Conservation (phyloP, 192 early-diverging fungal genomes). For the Entomortierella beljakovae region DNA sequence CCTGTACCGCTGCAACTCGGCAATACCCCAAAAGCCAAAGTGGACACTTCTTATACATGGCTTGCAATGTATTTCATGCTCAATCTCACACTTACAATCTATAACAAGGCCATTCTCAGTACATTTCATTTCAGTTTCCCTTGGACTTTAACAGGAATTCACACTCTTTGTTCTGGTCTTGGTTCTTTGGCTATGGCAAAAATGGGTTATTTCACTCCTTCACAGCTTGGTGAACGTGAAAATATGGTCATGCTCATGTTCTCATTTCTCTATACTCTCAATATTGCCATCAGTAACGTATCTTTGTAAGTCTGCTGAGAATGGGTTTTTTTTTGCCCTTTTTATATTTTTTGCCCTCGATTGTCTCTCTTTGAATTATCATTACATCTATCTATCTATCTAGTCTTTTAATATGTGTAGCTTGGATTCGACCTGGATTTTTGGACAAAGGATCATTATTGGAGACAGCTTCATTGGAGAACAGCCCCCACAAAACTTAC, state of each 20-base stretch:
- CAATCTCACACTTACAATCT: slow-evolving; percentile 83
- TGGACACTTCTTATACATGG: slow-evolving; percentile 65
- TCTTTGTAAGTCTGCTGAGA: slow-evolving; percentile 70
- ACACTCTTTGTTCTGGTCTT: slow-evolving; percentile 77
- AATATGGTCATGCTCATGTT: slow-evolving; percentile 78
- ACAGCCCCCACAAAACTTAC: too few species aligned
- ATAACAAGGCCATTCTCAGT: slow-evolving; percentile 86
- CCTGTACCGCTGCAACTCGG: too few species aligned
- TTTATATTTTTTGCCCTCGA: too few species aligned
- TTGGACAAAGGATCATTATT: too few species aligned
- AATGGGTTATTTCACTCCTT: slow-evolving; percentile 66
- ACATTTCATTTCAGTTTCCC: slow-evolving; percentile 83
- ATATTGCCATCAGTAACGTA: slow-evolving; percentile 91
- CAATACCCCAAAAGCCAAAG: too few species aligned
- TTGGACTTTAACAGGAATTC: slow-evolving; percentile 89
- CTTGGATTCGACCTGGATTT: too few species aligned
- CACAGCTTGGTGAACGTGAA: slow-evolving; percentile 65
- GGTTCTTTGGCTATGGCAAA: slow-evolving; percentile 69
- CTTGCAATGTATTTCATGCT: slow-evolving; percentile 77
- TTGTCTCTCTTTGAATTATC: too few species aligned
- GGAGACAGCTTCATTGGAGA: too few species aligned
- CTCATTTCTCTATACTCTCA: slow-evolving; percentile 89
- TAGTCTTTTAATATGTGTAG: too few species aligned
- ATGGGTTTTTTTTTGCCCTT: neutral
- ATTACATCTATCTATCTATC: too few species aligned